These are phyloP conservation scores for Solanum hybrid DNA, from an alignment of 305 asterid genomes.

Conservation along the genomic window DNA sequence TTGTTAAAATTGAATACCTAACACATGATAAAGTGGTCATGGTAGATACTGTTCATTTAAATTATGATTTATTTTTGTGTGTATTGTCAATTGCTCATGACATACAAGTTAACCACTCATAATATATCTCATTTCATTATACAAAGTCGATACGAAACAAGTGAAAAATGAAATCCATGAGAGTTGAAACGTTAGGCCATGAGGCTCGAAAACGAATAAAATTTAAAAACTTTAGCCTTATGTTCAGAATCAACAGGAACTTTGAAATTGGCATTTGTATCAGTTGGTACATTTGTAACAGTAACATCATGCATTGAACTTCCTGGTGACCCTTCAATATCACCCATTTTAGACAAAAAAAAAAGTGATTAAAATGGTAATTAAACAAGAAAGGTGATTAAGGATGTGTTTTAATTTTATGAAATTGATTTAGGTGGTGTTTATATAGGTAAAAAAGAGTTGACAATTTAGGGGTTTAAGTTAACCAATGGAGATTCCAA, in stretches of 20 bases:
- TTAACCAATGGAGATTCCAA: conserved; percentile 15
- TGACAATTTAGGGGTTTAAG: conserved; percentile 9
- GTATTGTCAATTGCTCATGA: too few relatives aligned
- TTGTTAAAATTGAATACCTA: too few relatives aligned
- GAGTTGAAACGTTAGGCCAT: conserved; percentile 46
- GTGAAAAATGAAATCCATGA: conserved; percentile 54
- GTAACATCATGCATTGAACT: conserved; percentile 34
- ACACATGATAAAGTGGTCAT: too few relatives aligned
- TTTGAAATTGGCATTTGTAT: conserved; percentile 22
- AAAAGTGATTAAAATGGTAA: background rate
- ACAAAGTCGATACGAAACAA: conserved; percentile 36
- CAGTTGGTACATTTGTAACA: background rate
- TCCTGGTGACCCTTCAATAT: conserved; percentile 29
- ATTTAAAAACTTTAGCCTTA: conserved; percentile 33
- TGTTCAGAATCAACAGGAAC: conserved; percentile 58
- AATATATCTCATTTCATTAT: too few relatives aligned
- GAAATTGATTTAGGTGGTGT: background rate
- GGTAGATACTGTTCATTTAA: too few relatives aligned
- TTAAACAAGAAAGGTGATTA: background rate
- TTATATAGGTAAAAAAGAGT: conserved; percentile 20
- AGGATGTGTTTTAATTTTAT: background rate
- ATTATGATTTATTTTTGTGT: too few relatives aligned
- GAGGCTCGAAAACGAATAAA: conserved; percentile 44
- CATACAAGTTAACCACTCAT: too few relatives aligned
- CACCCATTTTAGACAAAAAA: background rate